Conservation (phyloP, 225 moss, liverwort and hornwort species). For the Polytrichum commune region DNA sequence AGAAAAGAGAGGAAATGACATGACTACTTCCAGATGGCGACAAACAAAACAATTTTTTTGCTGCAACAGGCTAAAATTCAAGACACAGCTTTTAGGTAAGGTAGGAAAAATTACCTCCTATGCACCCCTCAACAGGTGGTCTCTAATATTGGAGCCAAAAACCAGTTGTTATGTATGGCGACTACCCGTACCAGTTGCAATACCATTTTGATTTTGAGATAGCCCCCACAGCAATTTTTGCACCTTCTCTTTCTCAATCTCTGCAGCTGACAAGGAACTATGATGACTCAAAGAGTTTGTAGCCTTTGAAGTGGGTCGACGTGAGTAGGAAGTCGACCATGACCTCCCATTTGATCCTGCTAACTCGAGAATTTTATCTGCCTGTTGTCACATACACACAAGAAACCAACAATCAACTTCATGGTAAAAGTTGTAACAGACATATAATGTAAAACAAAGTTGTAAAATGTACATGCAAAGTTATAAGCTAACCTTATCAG, state of each 20-base stretch:
- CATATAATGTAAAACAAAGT: not conserved
- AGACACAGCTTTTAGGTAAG: not conserved
- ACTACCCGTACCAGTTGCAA: no score
- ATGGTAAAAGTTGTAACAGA: not conserved
- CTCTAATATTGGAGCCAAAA: no score
- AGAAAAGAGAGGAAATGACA: not conserved
- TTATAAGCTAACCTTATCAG: slow-evolving; percentile 45
- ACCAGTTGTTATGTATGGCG: no score
- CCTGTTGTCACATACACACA: slow-evolving; percentile 20
- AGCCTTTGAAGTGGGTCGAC: slow-evolving; percentile 36
- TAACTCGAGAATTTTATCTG: slow-evolving; percentile 47
- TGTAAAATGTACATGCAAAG: not conserved
- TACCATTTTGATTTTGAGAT: no score
- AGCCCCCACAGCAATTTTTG: slow-evolving; percentile 43
- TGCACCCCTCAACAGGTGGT: no score
- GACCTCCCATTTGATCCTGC: slow-evolving; percentile 59
- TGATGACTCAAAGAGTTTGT: slow-evolving; percentile 48
- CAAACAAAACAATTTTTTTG: not conserved
- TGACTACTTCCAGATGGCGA: no score
- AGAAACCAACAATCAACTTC: not conserved
- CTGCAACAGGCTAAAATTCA: not conserved
- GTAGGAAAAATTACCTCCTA: not conserved
- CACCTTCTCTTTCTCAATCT: slow-evolving; percentile 50
- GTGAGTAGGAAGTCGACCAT: slow-evolving; percentile 64
- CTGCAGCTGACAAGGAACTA: slow-evolving; percentile 26